Base-by-base conservation (phyloP, 495 filamentous ascomycete genomes). In the Delitschia confertaspora region DNA sequence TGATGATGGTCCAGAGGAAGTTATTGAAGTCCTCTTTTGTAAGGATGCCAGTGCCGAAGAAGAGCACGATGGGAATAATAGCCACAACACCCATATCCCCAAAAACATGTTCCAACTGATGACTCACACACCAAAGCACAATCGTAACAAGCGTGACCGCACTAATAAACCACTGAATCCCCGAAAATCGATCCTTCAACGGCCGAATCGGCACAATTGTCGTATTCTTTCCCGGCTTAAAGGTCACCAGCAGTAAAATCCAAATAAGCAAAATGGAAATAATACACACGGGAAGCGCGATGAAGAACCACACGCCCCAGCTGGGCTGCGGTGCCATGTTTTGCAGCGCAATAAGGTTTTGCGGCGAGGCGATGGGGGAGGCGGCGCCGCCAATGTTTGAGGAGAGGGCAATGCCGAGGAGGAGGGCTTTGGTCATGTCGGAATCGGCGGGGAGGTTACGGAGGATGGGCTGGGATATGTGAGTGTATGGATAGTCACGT, bases 11-110 rank as follows among this genome's bases (percentile, higher is more conserved):
- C 91, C 91, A 99, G 23, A 95, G 81, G 66, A 99, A 99, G 59
- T 99, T 99, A 70, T 99, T 99, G 60, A 99, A 99, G 61, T 99
- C 91, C 65, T 96, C 91, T 62, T 99, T 99, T 20, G 88, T 99
- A 9, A 99, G 74, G 58, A 99, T 93, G 26, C 91, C 91, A 8
- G 88, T 85, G 41, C 91, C 91, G 58, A 96, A 99, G 73, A 99
- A 99, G 24, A 94, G 67, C 26, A 91, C 83, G 29, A 99, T 78
- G 6, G 91, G 91, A 47, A 99, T 84, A 60, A 99, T 93, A 39
- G 91, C 91, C 33, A 99, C 82, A 41, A 99, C 86, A 34, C 91
- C 91, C 91, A 99, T 99, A 59, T 99, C 88, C 22, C 91, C 91
- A 51, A 99, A 93, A 7, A 86, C 61, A 38, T 72, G 64, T 58